Base-by-base conservation (phyloP, 257 asterid species). In the Asclepias syriaca region DNA sequence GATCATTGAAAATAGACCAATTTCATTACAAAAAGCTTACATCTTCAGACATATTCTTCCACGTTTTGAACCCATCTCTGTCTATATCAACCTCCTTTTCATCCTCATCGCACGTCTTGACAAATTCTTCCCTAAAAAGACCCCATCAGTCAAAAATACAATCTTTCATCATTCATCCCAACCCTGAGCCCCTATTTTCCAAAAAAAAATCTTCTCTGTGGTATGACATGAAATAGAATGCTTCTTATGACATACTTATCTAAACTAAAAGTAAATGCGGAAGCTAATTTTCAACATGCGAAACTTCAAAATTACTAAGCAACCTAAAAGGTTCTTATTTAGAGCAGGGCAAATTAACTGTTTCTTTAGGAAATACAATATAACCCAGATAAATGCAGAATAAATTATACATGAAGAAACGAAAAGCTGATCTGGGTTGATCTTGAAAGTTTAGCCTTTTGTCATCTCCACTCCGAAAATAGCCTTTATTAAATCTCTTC, bases 341-440 rank as follows among this genome's bases (percentile, higher is more conserved):
- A 27, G 39, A 58, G 22, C 4, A 58, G 10, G 64, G 18, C 22
- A 19, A 22, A 24, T 22, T 2, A 58, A 58, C 64, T 34, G 8
- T 29, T 29, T 29, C 0, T 48, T 63, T 6, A n/a, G 24, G 15
- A 0, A 51, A 29, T 50, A 24, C 65, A 65, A 24, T 24, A 29
- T 0, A 14, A 59, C 39, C 4, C n/a, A 4, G 49, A 54, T 39
- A 13, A 75, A 34, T 1, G n/a, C 40, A 72, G 56, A 53, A 37
- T 13, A 16, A 12, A 22, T 71, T 67, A 13, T 79, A 87, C 94
- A 86, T 75, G 72, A 87, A 87, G 53, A 90, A 70, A 53, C 84
- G 85, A 75, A 84, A 89, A 65, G 92, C 83, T 46, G 94, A 88
- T 85, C 89, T 81, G 77, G 92, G 90, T 75, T 83, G 90, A 55